Conservation (phyloP, 805 yeast genomes). For the Candida fluviatilis region DNA sequence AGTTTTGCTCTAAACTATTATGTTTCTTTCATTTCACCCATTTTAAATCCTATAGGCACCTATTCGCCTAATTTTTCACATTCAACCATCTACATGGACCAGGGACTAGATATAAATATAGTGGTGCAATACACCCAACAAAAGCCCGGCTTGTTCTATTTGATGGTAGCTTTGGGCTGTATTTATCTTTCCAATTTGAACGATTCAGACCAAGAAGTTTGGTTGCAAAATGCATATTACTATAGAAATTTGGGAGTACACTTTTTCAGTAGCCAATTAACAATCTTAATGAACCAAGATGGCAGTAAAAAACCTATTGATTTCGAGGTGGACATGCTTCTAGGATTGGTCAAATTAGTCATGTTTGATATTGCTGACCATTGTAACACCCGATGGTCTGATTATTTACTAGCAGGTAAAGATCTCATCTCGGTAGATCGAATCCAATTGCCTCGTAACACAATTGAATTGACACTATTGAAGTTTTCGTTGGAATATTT, state of each 20-base stretch:
- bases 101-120: slow-evolving; percentile 18
- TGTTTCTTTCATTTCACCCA: slow-evolving; percentile 22
- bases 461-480: slow-evolving; percentile 16
- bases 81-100: slow-evolving; percentile 15
- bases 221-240: slow-evolving; percentile 14
- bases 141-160: slow-evolving; percentile 18
- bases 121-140: slow-evolving; percentile 22
- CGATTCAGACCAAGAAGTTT: slow-evolving; percentile 8
- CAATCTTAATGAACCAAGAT: neutral
- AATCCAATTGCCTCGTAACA: slow-evolving; percentile 15
- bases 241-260: slow-evolving; percentile 10
- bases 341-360: slow-evolving; percentile 19
- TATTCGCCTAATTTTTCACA: slow-evolving; percentile 4
- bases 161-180: slow-evolving; percentile 22
- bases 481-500: slow-evolving; percentile 21
- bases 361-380: slow-evolving; percentile 24
- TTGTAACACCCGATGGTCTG: slow-evolving; percentile 19
- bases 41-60: slow-evolving; percentile 23
- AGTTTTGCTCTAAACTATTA: slow-evolving; percentile 22
- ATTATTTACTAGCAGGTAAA: slow-evolving; percentile 17
- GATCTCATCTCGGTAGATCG: slow-evolving; percentile 12
- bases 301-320: neutral
- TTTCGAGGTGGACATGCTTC: slow-evolving; percentile 14
- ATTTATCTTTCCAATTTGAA: slow-evolving; percentile 18
- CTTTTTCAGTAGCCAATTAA: neutral